Conservation (phyloP, 176 grass and related monocot species). For the Hyparrhenia diplandra region DNA sequence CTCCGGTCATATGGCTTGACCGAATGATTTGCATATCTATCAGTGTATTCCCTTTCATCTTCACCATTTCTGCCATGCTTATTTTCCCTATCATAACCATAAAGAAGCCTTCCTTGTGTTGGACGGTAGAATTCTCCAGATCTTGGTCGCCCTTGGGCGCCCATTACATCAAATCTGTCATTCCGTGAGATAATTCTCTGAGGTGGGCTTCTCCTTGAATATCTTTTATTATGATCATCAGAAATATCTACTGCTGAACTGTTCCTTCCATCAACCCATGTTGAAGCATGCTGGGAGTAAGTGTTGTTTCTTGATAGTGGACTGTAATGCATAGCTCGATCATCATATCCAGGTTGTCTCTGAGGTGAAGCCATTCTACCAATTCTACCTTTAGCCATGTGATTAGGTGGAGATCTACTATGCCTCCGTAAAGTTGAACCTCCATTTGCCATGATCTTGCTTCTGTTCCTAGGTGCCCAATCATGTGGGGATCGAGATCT, state of each 20-base stretch:
- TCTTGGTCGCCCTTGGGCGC: constrained; percentile 46
- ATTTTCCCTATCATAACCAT: constrained; percentile 50
- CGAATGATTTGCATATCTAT: constrained; percentile 45
- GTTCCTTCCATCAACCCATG: constrained; percentile 79
- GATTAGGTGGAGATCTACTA: constrained; percentile 60
- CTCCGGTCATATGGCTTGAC: constrained; percentile 45
- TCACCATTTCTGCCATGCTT: constrained; percentile 38
- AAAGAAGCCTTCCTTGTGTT: constrained; percentile 47
- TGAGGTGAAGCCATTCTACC: constrained; percentile 52
- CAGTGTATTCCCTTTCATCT: constrained; percentile 42
- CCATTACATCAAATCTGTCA: constrained; percentile 39
- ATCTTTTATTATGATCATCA: constrained; percentile 50
- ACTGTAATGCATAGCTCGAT: constrained; percentile 42
- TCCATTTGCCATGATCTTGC: constrained; percentile 41
- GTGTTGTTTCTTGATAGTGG: constrained; percentile 39
- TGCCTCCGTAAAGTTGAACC: constrained; percentile 41
- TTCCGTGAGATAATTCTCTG: constrained; percentile 30
- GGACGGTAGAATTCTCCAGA: constrained; percentile 45
- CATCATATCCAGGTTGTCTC: constrained; percentile 53
- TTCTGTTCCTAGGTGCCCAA: constrained; percentile 65
- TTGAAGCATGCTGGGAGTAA: constrained; percentile 45
- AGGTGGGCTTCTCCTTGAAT: constrained; percentile 54
- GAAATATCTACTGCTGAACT: constrained; percentile 45
- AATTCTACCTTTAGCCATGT: constrained; percentile 40
- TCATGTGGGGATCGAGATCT: constrained; percentile 73